phyloP scores from a whole-genome alignment of 2,329 filamentous ascomycete species.

The Penicillium digitatum region DNA sequence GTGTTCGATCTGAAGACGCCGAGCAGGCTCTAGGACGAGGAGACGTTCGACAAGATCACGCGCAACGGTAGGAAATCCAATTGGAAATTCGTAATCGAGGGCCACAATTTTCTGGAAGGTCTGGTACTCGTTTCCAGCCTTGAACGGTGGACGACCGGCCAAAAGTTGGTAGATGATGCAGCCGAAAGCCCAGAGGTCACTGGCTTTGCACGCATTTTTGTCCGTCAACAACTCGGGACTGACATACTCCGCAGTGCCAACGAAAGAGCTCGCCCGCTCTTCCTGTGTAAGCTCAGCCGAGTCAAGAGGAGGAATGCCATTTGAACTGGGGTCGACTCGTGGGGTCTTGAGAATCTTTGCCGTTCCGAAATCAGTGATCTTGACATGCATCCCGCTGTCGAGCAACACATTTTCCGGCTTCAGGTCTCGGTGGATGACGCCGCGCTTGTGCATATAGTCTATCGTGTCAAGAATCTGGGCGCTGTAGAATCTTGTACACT shows the following conservation, averaged over 20 bases:
- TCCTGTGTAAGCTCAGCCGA: slow-evolving; percentile 59
- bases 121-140: slow-evolving; percentile 89
- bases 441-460: slow-evolving; percentile 94
- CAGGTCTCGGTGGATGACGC: slow-evolving; percentile 92
- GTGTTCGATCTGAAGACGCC: slow-evolving; percentile 84
- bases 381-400: slow-evolving; percentile 94
- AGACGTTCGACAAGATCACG: slow-evolving; percentile 86
- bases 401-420: slow-evolving; percentile 96
- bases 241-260: slow-evolving; percentile 96
- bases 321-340: slow-evolving; percentile 46
- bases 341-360: slow-evolving; percentile 76
- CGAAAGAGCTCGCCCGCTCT: slow-evolving; percentile 84
- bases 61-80: slow-evolving; percentile 79
- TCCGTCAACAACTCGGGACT: slow-evolving; percentile 95
- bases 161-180: slow-evolving; percentile 96
- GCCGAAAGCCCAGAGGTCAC: slow-evolving; percentile 96
- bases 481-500: slow-evolving; percentile 90
- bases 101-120: slow-evolving; percentile 98
- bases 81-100: slow-evolving; percentile 88
- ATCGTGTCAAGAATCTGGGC: slow-evolving; percentile 95
- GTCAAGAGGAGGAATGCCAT: slow-evolving; percentile 46
- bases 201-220: slow-evolving; percentile 95
- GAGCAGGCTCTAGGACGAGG: slow-evolving; percentile 80
- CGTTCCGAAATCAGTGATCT: slow-evolving; percentile 97
- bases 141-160: slow-evolving; percentile 94